Base-by-base conservation (phyloP, 768 basidiomycete genomes). In the Phaeotremella fagi region DNA sequence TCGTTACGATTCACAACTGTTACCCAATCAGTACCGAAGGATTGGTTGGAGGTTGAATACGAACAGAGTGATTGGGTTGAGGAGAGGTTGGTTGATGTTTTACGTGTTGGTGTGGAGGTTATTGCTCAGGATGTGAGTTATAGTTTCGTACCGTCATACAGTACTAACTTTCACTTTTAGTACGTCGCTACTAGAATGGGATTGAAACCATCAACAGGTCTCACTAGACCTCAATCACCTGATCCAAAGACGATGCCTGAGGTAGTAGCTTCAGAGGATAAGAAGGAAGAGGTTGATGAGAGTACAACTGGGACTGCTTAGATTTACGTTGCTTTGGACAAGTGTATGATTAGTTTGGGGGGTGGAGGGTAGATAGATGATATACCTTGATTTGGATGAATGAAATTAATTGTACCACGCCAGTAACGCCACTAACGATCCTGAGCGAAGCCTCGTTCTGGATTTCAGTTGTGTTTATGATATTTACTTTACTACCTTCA, bases 1-100 rank as follows among this genome's bases (percentile, higher is more conserved):
- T 78, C 83, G 29, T 78, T 98, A 48, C 78, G 79, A 4, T 85
- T 85, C 67, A 84, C 84, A 4, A 88, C 88, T 0, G 72, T 88
- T 45, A 88, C 89, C 4, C 95, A 98, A 71, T 80, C 83, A 4
- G 79, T 92, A 20, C 90, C 94, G 0, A 79, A 77, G n/a, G 77
- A 80, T 45, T 99, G 95, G 95, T 72, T 98, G 50, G 83, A 83
- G 3, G 77, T 90, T 38, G 74, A 94, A 55, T 79, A 90, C 85
- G 92, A 95, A 66, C 80, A 85, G 59, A 87, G 90, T 71, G 77
- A 78, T 49, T 74, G 95, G 95, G 91, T 98, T 12, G 95, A 99
- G 75, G 92, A 99, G 68, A 73, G 87, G 33, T 81, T 97, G 56
- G 92, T 91, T 3, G 94, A 97, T 65, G 82, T 83, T 15, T 75